phyloP scores from a whole-genome alignment of 1,284 basidiomycete species.

The Anthracocystis walkeri region DNA sequence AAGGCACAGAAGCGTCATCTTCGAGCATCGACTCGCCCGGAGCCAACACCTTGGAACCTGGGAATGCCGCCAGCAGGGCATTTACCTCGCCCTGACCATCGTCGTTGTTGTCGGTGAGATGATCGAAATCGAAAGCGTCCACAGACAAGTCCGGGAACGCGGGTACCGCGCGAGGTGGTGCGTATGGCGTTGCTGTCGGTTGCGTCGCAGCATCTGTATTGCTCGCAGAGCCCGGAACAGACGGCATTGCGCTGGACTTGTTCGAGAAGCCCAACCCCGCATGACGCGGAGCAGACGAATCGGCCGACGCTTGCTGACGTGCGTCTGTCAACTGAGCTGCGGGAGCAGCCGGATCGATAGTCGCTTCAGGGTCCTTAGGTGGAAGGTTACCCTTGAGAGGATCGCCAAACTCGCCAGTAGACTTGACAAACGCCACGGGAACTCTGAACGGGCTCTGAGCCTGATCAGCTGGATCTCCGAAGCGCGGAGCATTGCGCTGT shows the following conservation, averaged over 20 bases:
- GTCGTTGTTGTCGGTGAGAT: not conserved
- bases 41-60: slow-evolving; percentile 48
- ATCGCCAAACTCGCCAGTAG: slow-evolving; percentile 45
- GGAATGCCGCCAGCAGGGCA: slow-evolving; percentile 49
- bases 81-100: slow-evolving; percentile 46
- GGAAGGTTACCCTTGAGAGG: slow-evolving; percentile 38
- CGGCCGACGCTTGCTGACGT: slow-evolving; percentile 15
- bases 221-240: slow-evolving; percentile 2
- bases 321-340: slow-evolving; percentile 19
- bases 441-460: slow-evolving; percentile 36
- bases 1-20: slow-evolving; percentile 16
- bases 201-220: not conserved
- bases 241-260: slow-evolving; percentile 14
- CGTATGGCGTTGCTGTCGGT: slow-evolving; percentile 18
- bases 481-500: slow-evolving; percentile 24
- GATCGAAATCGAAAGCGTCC: slow-evolving; percentile 25
- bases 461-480: slow-evolving; percentile 38
- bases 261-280: slow-evolving; percentile 53
- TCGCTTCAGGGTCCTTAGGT: slow-evolving; percentile 15
- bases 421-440: slow-evolving; percentile 58
- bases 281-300: slow-evolving; percentile 24
- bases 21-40: slow-evolving; percentile 48
- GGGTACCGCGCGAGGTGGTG: slow-evolving; percentile 16
- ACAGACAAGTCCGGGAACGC: slow-evolving; percentile 7
- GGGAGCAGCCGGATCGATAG: slow-evolving; percentile 10